phyloP scores from a whole-genome alignment of 164 flowering plant species.

The Vitis amurensis region DNA sequence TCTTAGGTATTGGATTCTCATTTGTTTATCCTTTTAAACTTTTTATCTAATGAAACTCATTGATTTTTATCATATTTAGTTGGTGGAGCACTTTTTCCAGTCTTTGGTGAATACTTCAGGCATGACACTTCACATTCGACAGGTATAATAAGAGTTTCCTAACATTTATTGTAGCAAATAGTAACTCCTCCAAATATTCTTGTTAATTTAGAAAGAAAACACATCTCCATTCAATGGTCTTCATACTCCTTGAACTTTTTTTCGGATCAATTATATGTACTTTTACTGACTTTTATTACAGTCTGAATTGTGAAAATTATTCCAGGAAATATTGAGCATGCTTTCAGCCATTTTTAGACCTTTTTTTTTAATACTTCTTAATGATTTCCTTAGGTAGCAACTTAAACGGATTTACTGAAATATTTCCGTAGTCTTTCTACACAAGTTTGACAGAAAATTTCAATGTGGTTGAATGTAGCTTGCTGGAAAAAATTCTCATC shows the following conservation, averaged over 20 bases:
- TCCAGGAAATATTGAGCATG: too few species aligned
- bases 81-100: constrained; percentile 99
- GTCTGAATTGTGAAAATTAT: too few species aligned
- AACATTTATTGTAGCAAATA: not conserved
- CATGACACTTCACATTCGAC: constrained; percentile 97
- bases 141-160: constrained; percentile 44
- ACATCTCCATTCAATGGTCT: too few species aligned
- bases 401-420: too few species aligned
- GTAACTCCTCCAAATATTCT: not conserved
- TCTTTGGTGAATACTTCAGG: constrained; percentile 98
- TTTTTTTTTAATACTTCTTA: too few species aligned
- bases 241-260: too few species aligned
- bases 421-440: too few species aligned
- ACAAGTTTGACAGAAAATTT: not conserved
- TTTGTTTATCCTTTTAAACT: not conserved
- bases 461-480: constrained; percentile 45
- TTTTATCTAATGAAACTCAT: not conserved
- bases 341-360: too few species aligned
- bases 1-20: not conserved
- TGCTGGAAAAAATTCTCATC: constrained; percentile 96
- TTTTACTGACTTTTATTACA: too few species aligned
- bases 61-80: constrained; percentile 31
- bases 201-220: not conserved
- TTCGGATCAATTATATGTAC: too few species aligned
- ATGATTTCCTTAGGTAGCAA: too few species aligned